phyloP scores from a whole-genome alignment of 257 asterid species.

The Solanum medicagineum region DNA sequence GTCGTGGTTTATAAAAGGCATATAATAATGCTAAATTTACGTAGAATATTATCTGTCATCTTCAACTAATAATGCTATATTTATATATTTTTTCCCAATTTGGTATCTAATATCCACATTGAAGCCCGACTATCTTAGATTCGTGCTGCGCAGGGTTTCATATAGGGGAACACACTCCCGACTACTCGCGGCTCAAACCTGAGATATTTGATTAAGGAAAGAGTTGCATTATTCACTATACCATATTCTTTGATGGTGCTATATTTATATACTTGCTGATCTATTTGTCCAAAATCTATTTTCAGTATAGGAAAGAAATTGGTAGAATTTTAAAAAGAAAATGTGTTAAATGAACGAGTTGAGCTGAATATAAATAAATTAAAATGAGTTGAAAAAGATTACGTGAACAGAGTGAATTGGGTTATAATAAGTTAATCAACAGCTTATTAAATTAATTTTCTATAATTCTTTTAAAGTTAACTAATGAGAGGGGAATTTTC shows the following conservation, averaged over 20 bases:
- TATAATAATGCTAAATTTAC: background rate
- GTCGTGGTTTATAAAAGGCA: background rate
- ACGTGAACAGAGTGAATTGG: background rate
- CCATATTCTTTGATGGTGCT: too few species aligned
- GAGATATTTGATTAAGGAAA: too few species aligned
- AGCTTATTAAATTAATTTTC: background rate
- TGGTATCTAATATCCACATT: too few species aligned
- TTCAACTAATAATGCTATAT: background rate
- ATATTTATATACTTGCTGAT: background rate
- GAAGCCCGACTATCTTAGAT: too few species aligned
- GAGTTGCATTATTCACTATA: too few species aligned
- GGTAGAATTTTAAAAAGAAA: conserved; percentile 79
- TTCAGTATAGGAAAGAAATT: conserved; percentile 61
- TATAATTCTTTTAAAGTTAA: background rate
- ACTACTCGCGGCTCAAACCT: too few species aligned
- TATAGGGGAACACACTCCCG: too few species aligned
- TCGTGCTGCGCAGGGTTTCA: too few species aligned
- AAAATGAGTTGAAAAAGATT: background rate
- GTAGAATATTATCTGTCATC: background rate
- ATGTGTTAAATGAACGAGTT: background rate
- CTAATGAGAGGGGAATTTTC: background rate
- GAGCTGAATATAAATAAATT: background rate
- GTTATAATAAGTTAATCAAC: background rate
- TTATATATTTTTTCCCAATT: background rate
- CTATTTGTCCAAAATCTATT: conserved; percentile 13